phyloP scores from a whole-genome alignment of 257 asterid species.

The Solanum paucissectum region DNA sequence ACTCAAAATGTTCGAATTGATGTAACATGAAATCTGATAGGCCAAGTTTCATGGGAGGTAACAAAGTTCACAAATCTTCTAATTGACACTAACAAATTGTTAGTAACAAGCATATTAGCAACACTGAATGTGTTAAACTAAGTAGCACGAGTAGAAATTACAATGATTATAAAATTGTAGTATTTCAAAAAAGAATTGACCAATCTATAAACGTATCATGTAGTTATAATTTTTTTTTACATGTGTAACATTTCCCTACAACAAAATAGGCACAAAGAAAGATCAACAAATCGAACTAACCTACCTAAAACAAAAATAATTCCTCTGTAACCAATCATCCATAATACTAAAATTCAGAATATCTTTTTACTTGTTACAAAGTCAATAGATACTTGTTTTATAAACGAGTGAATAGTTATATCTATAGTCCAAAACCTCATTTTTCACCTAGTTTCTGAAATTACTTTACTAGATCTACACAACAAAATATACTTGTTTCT shows the following conservation, averaged over 20 bases:
- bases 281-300: background rate
- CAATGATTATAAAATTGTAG: background rate
- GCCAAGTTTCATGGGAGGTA: background rate
- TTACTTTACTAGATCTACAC: background rate
- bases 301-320: background rate
- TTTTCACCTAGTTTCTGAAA: background rate
- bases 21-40: background rate
- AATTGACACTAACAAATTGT: background rate
- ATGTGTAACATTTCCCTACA: background rate
- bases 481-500: background rate
- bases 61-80: background rate
- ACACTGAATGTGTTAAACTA: background rate
- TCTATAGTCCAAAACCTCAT: background rate
- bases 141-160: background rate
- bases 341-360: background rate
- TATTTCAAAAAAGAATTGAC: background rate
- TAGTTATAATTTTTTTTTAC: background rate
- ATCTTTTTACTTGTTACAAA: background rate
- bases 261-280: background rate
- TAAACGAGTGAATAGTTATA: background rate
- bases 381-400: background rate
- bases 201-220: background rate
- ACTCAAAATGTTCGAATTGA: background rate
- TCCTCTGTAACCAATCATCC: background rate
- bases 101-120: background rate